phyloP scores from a whole-genome alignment of 768 basidiomycete species.

The button mushroom (Agaricus bisporus) region DNA sequence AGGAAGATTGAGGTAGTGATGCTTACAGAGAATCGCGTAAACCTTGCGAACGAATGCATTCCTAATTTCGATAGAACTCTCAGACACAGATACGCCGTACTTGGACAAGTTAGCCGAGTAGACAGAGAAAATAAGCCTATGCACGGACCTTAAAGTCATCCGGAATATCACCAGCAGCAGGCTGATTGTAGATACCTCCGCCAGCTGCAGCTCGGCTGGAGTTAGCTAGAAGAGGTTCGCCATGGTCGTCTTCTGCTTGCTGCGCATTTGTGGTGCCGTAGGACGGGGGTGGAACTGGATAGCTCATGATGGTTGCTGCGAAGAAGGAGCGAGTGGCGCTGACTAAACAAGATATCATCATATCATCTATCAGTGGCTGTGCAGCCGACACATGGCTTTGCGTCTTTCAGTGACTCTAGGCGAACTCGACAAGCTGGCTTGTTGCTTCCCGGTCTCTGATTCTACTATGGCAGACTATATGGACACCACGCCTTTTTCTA shows the following conservation, averaged over 20 bases:
- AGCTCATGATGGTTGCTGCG: slow-evolving; percentile 44
- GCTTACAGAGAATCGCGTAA: slow-evolving; percentile 81
- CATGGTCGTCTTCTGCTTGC: slow-evolving; percentile 25
- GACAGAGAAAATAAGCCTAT: neutral
- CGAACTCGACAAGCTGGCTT: slow-evolving; percentile 5
- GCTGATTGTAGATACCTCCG: slow-evolving; percentile 64
- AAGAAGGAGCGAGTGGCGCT: slow-evolving; percentile 1
- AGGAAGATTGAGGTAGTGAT: neutral
- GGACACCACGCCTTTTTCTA: neutral
- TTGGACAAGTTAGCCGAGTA: slow-evolving; percentile 19
- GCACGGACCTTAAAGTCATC: slow-evolving; percentile 86
- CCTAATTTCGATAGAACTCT: slow-evolving; percentile 72
- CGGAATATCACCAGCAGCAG: slow-evolving; percentile 66
- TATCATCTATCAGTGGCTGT: neutral
- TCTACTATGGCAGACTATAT: neutral
- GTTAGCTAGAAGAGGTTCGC: slow-evolving; percentile 54
- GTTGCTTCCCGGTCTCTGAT: neutral
- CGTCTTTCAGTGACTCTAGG: neutral
- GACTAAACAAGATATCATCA: slow-evolving; percentile 7
- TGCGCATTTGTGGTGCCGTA: slow-evolving; percentile 41
- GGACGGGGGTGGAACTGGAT: slow-evolving; percentile 56
- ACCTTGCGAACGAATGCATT: slow-evolving; percentile 88
- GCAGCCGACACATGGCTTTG: neutral
- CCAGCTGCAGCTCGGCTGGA: slow-evolving; percentile 36
- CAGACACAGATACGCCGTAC: slow-evolving; percentile 80